Evolutionary conservation across 2,329 filamentous ascomycete genomes (phyloP), one percentile per base, ranked within the genome.

Genomic region (Diaporthe sp.): DNA sequence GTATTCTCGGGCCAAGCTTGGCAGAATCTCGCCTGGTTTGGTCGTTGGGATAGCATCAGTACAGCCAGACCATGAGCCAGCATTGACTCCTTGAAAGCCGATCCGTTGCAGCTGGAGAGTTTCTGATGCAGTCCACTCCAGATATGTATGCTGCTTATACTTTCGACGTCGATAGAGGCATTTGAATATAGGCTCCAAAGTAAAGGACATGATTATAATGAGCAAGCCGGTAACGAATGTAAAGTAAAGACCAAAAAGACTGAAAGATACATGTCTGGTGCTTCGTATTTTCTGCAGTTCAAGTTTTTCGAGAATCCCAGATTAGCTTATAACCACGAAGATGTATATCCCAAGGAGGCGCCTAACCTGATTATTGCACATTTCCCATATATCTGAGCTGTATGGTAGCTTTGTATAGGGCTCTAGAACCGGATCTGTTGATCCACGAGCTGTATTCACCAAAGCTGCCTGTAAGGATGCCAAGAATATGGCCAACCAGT

Each of bases 401-500:
- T 9, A 9, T 42, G 58, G 58, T 12, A 8, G 57, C 19, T 17
- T 0, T 13, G 28, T 61, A 8, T 28, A 44, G 2, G 37, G 22
- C 1, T 44, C n/a, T 8, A 61, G 13, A 0, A 2, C 37, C 15
- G 58, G 13, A 28, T 61, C 37, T 15, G 13, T 3, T 9, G 37
- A n/a, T n/a, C 12, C 37, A 61, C n/a, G 58, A 61, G 58, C 58
- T 5, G 58, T 42, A 9, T 17, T 13, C n/a, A 28, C 58, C 0
- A 61, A 2, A 9, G 19, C 37, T 8, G 37, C 6, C 72, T 79
- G 78, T 0, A 76, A 17, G 1, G 28, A 39, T 4, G 78, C 71
- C 67, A 77, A 34, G 9, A 22, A 49, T 2, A 51, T 76, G 5
- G 57, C 25, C 31, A 58, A 62, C 78, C 78, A 79, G 53, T 75